Evolutionary conservation across 345 rosid species (phyloP), one percentile per base, ranked within the genome.

Genomic region (Dimocarpus longan): DNA sequence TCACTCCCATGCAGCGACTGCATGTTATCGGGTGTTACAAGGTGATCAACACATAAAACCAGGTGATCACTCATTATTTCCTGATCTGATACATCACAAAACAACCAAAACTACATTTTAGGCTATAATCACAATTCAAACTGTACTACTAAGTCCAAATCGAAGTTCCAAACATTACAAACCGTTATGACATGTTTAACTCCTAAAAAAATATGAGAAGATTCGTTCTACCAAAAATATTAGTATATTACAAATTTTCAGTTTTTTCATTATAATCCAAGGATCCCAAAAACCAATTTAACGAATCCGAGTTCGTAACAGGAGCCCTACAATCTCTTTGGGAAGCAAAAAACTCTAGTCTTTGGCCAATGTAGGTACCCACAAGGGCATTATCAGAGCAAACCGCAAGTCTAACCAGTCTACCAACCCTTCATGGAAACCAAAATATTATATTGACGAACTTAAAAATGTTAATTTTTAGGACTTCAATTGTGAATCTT

Each of bases 1-100:
- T 75, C 84, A 5, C 80, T 78, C 70, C 56, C 81, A 56, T 81
- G 78, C 6, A 75, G 78, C 18, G 86, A 50, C 10, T 84, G 77
- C 76, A 85, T 74, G 65, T 79, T 85, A 54, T 83, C 92, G n/a
- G 90, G 60, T 28, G 88, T 83, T 68, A 78, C 70, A 79, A 91
- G 85, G 75, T 86, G 94, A 82, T 93, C 99, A 11, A 89, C 93
- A 54, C 85, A 86, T 80, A 90, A 80, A 77, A 86, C 92, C 84
- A 90, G 71, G 85, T 90, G 98, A 90, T 91, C 98, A 18, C 92
- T 86, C 99, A 93, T 93, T 32, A 76, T 54, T 74, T 28, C 57
- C 66, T 76, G 65, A 64, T 2, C 22, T 79, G 74, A 28, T 26
- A 46, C 16, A 78, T 76, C 63, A 80, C 22, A 63, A 63, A 43